phyloP scores from a whole-genome alignment of 495 filamentous ascomycete species.

The Aspergillus diversus region DNA sequence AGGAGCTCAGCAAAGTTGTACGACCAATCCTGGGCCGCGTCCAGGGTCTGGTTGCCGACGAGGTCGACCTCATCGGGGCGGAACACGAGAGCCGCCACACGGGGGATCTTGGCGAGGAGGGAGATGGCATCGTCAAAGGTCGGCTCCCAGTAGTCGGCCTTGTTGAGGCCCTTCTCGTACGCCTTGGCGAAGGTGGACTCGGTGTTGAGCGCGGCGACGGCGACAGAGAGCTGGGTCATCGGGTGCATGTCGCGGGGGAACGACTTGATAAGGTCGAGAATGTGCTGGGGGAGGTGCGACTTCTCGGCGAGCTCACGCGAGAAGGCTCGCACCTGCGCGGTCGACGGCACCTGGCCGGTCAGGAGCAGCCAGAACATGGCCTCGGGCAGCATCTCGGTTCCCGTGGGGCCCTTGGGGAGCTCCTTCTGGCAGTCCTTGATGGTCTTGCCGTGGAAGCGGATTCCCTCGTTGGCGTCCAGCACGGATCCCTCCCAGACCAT shows the following conservation, averaged over 20 bases:
- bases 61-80: slow-evolving; percentile 80
- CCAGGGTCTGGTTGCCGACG: slow-evolving; percentile 45
- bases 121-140: slow-evolving; percentile 96
- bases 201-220: slow-evolving; percentile 91
- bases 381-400: slow-evolving; percentile 99
- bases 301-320: slow-evolving; percentile 88
- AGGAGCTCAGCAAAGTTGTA: slow-evolving; percentile 98
- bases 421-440: slow-evolving; percentile 97
- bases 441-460: slow-evolving; percentile 95
- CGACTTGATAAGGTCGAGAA: slow-evolving; percentile 84
- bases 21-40: slow-evolving; percentile 83
- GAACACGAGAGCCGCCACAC: slow-evolving; percentile 96
- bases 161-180: slow-evolving; percentile 87
- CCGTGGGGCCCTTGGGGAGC: slow-evolving; percentile 88
- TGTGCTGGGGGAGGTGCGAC: slow-evolving; percentile 78
- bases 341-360: slow-evolving; percentile 88
- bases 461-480: slow-evolving; percentile 94
- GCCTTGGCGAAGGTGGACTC: slow-evolving; percentile 89
- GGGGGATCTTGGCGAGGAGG: slow-evolving; percentile 93
- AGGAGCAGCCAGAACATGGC: slow-evolving; percentile 99
- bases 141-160: slow-evolving; percentile 98
- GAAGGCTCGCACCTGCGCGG: slow-evolving; percentile 76
- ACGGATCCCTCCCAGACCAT: slow-evolving; percentile 99
- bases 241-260: slow-evolving; percentile 91
- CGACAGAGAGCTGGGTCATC: slow-evolving; percentile 96